Evolutionary conservation across 106 monocot species (phyloP).

Genomic region (Phalaenopsis equestris): DNA sequence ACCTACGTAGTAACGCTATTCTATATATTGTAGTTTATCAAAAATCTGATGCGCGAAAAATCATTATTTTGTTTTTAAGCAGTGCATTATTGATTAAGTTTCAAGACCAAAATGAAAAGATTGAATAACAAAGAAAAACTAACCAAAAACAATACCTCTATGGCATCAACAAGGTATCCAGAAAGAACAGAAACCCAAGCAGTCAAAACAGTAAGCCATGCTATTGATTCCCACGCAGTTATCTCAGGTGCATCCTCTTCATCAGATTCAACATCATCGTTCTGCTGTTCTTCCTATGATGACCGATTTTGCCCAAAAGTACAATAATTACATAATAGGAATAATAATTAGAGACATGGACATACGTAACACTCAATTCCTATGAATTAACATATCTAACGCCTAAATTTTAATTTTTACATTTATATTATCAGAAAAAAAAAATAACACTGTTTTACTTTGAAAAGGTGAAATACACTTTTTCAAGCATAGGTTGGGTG

Average conservation of each 20-base stretch:
- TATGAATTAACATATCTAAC: too few species aligned
- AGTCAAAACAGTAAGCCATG: slow-evolving; percentile 85
- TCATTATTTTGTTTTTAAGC: not conserved
- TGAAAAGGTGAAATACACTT: too few species aligned
- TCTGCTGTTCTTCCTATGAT: slow-evolving; percentile 40
- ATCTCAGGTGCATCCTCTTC: slow-evolving; percentile 64
- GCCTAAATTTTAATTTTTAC: too few species aligned
- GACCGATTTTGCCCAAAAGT: not conserved
- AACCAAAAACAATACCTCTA: slow-evolving; percentile 49
- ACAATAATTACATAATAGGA: not conserved
- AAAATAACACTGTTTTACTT: too few species aligned
- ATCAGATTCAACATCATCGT: slow-evolving; percentile 29
- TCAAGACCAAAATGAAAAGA: not conserved
- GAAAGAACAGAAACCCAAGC: slow-evolving; percentile 85
- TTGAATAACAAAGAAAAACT: not conserved
- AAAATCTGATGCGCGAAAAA: too few species aligned
- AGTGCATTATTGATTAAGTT: not conserved
- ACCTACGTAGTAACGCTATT: too few species aligned
- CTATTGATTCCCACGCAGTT: slow-evolving; percentile 66
- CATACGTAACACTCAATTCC: too few species aligned
- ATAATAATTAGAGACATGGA: not conserved
- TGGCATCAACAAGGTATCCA: slow-evolving; percentile 91
- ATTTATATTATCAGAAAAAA: too few species aligned
- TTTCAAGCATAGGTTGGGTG: too few species aligned
- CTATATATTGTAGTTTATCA: too few species aligned